Evolutionary conservation across 805 yeast species (phyloP).

Genomic region (Ogataea pilisensis): DNA sequence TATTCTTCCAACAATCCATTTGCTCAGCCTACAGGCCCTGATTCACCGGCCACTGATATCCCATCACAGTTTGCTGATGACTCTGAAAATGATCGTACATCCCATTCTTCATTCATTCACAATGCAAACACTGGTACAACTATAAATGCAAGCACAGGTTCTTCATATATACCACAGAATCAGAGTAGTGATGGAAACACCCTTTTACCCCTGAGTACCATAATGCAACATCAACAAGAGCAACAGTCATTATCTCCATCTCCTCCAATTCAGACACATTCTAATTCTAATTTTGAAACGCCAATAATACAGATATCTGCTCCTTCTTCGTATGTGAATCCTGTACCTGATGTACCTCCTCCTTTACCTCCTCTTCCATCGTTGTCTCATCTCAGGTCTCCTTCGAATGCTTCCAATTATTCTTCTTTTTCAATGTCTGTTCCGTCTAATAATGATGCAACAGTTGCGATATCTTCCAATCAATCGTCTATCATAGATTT

Average conservation of each 20-base stretch:
- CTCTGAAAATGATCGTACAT: too few relatives aligned
- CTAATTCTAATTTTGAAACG: not conserved
- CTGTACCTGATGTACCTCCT: constrained; percentile 10
- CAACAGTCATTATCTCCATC: not conserved
- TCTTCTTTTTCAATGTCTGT: not conserved
- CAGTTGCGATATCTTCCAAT: too few relatives aligned
- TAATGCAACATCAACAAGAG: not conserved
- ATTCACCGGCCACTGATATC: too few relatives aligned
- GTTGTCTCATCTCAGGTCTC: not conserved
- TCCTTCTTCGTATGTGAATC: constrained; percentile 3
- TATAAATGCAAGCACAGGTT: too few relatives aligned
- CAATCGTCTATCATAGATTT: too few relatives aligned
- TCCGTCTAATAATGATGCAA: not conserved
- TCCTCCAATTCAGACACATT: constrained; percentile 1
- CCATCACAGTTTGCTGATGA: not conserved
- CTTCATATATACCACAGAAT: too few relatives aligned
- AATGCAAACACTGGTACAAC: too few relatives aligned
- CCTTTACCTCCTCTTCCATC: constrained; percentile 18
- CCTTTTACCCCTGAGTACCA: too few relatives aligned
- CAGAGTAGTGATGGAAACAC: too few relatives aligned
- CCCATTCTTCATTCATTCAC: too few relatives aligned
- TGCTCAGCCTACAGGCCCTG: constrained; percentile 7
- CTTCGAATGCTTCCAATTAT: not conserved
- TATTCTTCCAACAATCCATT: constrained; percentile 9
- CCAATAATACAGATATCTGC: constrained; percentile 11